Evolutionary conservation across 2,329 filamentous ascomycete species (phyloP).

Genomic region (Neonectria faginata): DNA sequence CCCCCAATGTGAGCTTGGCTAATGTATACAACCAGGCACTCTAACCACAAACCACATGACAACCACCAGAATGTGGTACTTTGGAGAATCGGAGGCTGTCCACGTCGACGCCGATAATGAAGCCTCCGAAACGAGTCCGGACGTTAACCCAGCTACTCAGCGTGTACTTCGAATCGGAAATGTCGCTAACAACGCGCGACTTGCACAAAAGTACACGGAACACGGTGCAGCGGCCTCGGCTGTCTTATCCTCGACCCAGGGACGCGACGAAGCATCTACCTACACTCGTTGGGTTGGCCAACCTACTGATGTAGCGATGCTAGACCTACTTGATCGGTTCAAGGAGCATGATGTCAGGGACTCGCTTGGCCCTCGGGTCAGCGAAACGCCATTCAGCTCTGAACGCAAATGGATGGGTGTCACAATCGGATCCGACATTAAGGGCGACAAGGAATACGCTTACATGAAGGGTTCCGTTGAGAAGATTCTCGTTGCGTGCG

Average conservation of each 20-base stretch:
- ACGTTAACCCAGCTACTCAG: slow-evolving; percentile 74
- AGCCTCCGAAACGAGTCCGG: slow-evolving; percentile 65
- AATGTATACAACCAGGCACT: slow-evolving; percentile 69
- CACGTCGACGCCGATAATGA: slow-evolving; percentile 68
- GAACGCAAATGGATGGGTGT: slow-evolving; percentile 99
- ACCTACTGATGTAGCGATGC: slow-evolving; percentile 96
- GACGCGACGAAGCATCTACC: slow-evolving; percentile 65
- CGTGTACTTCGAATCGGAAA: slow-evolving; percentile 93
- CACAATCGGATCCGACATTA: slow-evolving; percentile 74
- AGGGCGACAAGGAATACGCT: slow-evolving; percentile 78
- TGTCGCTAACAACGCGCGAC: slow-evolving; percentile 92
- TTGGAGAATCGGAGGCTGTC: slow-evolving; percentile 70
- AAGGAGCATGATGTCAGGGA: slow-evolving; percentile 92
- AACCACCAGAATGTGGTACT: slow-evolving; percentile 95
- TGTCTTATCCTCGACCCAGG: slow-evolving; percentile 86
- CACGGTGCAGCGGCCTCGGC: slow-evolving; percentile 76
- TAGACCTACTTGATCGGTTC: slow-evolving; percentile 91
- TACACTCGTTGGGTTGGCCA: slow-evolving; percentile 96
- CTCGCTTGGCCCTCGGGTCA: slow-evolving; percentile 81
- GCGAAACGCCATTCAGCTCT: slow-evolving; percentile 95
- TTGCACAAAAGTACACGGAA: slow-evolving; percentile 78
- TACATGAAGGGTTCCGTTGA: slow-evolving; percentile 98
- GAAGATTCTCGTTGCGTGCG: slow-evolving; percentile 85
- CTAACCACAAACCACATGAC: slow-evolving; percentile 99
- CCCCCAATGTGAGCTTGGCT: slow-evolving; percentile 21